Evolutionary conservation across 768 basidiomycete genomes (phyloP), one percentile per base, ranked within the genome.

Genomic region (Kwoniella sp.): DNA sequence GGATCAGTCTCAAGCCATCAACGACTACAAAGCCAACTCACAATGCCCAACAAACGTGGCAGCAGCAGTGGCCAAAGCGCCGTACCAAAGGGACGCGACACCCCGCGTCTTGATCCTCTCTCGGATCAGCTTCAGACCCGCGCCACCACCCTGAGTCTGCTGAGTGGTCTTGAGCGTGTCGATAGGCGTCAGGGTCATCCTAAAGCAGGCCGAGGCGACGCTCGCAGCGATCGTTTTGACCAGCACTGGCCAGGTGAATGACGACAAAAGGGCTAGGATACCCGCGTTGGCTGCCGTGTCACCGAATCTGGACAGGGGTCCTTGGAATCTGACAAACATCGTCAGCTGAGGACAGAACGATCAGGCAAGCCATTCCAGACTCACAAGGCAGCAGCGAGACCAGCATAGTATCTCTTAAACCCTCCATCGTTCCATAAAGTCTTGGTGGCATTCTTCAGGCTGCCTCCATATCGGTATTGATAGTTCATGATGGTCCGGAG

Each of bases 401-500:
- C 93, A 59, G 88, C 84, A 73, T 95, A 98, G 74, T 86, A 95
- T 36, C 92, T 81, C 31, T 80, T 77, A 77, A 80, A 85, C 8
- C 89, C 88, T 12, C 90, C 89, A 53, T 90, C 86, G 2, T 74
- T 75, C 69, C 86, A 86, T 15, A 92, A 82, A 3, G 81, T 88
- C 41, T 74, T 71, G 50, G 79, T 81, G 11, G 87, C 84, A 32
- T 79, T 75, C 0, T 82, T 82, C 5, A 83, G 83, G 1, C 83
- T 80, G 2, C 85, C 85, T n/a, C 91, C 91, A 68, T 83, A 91
- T 46, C 77, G 60, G 65, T 91, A 90, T 76, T 91, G 89, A 69
- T 88, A 95, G 78, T 96, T 98, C 93, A 98, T 96, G 49, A 91
- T 80, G 2, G 92, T 95, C n/a, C 89, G 82, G n/a, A 93, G 74